These are phyloP conservation scores for Mrakia frigida DNA, from an alignment of 768 basidiomycete genomes.

Conservation along the genomic window DNA sequence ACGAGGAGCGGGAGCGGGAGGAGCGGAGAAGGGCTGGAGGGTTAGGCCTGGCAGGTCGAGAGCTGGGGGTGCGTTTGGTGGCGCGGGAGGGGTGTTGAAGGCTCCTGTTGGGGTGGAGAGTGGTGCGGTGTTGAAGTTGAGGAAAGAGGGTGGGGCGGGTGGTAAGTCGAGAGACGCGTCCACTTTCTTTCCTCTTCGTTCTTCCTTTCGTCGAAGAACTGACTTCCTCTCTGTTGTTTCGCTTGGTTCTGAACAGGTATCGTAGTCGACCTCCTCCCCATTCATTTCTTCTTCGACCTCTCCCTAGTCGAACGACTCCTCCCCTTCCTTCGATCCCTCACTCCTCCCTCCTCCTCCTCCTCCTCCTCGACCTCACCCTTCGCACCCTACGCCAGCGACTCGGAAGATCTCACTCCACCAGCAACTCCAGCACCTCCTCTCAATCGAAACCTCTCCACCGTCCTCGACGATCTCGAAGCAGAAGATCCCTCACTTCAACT, in stretches of 20 bases:
- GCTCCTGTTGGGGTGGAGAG: not conserved
- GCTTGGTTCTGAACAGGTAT: not conserved
- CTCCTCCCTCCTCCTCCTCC: conserved; percentile 32
- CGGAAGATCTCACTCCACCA: conserved; percentile 47
- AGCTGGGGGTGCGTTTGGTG: conserved; percentile 7
- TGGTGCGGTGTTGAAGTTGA: conserved; percentile 2
- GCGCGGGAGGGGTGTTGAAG: conserved; percentile 5
- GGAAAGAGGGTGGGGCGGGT: conserved; percentile 6
- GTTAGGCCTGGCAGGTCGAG: conserved; percentile 29
- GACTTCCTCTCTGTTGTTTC: not conserved
- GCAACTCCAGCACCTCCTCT: conserved; percentile 41
- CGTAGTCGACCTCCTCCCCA: conserved; percentile 15
- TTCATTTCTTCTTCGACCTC: conserved; percentile 76
- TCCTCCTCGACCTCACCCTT: conserved; percentile 29
- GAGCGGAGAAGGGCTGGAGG: conserved; percentile 40
- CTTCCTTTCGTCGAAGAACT: not conserved
- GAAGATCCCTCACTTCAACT: conserved; percentile 21
- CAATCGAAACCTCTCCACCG: not conserved
- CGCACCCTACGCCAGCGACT: conserved; percentile 28
- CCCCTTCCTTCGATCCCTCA: conserved; percentile 53
- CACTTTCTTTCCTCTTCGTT: not conserved
- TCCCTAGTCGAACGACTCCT: conserved; percentile 43
- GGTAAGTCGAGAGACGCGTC: not conserved
- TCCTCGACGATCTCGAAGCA: conserved; percentile 20
- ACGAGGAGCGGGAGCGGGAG: not conserved